Evolutionary conservation across 495 filamentous ascomycete genomes (phyloP), one percentile per base, ranked within the genome.

Genomic region (Talaromyces thailandensis): DNA sequence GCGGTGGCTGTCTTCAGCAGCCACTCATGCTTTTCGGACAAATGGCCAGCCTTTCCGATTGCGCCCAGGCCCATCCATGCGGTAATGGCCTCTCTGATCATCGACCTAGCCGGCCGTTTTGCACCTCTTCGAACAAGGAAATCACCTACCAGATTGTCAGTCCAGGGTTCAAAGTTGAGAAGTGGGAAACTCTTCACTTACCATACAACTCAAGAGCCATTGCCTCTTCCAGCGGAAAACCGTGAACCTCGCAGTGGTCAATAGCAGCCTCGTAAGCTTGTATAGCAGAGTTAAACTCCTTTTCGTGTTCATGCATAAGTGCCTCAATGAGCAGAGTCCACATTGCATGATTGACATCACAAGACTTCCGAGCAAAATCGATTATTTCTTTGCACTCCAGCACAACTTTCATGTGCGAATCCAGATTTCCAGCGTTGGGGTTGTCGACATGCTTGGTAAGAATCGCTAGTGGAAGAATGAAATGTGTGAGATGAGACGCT

Each of bases 261-360:
- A 92, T 79, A 21, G 88, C 85, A 62, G 83, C 79, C 67, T 72
- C 26, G 16, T 57, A 61, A 26, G 56, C 28, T 29, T 23, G 75
- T 50, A 92, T 82, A 7, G 87, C 82, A 6, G 73, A 73, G 4
- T 82, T 84, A 64, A 89, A 83, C 59, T 88, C 75, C 40, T 80
- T 80, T 28, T 75, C 77, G 62, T 90, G 75, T 66, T 96, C 90
- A 23, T 76, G 77, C 14, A 92, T 71, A 62, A 91, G 82, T 2
- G 90, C 92, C 48, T 90, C 87, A 4, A 96, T 75, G 24, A 91
- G 71, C 63, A 85, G 81, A 3, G 86, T 85, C 88, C 89, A 94
- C 66, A 86, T 80, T 25, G 86, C 74, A 69, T 95, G 96, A 69
- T 96, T 96, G 57, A 89, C 84, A 67, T 88, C 82, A 48, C 85